A percentile compares a stretch with the other conserved stretches of the same genome.
phyloP scores from a whole-genome alignment of 768 basidiomycete species.

The Suillus decipiens region DNA sequence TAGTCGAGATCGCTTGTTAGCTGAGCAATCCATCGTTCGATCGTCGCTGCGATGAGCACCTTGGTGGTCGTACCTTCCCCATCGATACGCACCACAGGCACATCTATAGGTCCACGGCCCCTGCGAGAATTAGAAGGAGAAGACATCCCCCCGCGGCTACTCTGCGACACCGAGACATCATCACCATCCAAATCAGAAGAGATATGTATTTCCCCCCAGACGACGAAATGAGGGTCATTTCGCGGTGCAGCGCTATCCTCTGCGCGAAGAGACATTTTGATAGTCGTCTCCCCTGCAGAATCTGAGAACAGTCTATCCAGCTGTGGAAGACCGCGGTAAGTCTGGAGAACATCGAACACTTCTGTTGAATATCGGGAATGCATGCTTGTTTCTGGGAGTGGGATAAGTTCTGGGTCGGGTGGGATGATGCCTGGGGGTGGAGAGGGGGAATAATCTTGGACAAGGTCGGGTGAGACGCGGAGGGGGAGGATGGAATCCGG shows the following conservation, averaged over 20 bases:
- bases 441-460: slow-evolving; percentile 15
- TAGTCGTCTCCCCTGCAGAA: slow-evolving; percentile 61
- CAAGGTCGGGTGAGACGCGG: not conserved
- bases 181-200: slow-evolving; percentile 36
- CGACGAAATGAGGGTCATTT: slow-evolving; percentile 88
- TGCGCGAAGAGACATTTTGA: slow-evolving; percentile 66
- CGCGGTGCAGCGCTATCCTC: slow-evolving; percentile 73
- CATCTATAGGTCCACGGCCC: slow-evolving; percentile 25
- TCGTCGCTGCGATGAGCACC: slow-evolving; percentile 84
- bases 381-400: slow-evolving; percentile 50
- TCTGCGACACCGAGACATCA: slow-evolving; percentile 40
- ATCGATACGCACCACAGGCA: slow-evolving; percentile 31
- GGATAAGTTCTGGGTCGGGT: slow-evolving; percentile 29
- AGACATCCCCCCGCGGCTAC: slow-evolving; percentile 40
- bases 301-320: slow-evolving; percentile 66
- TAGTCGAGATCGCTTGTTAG: slow-evolving; percentile 85
- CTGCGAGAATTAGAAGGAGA: slow-evolving; percentile 41
- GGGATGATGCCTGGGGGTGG: slow-evolving; percentile 28
- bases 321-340: slow-evolving; percentile 73
- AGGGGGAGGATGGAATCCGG: slow-evolving; percentile 15
- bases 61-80: slow-evolving; percentile 33
- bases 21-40: slow-evolving; percentile 93
- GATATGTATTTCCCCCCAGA: slow-evolving; percentile 71
- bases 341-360: slow-evolving; percentile 81
- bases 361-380: slow-evolving; percentile 70